Evolutionary conservation across 2,329 filamentous ascomycete genomes (phyloP), one percentile per base, ranked within the genome.

Genomic region (Dactylellina drechsleri): DNA sequence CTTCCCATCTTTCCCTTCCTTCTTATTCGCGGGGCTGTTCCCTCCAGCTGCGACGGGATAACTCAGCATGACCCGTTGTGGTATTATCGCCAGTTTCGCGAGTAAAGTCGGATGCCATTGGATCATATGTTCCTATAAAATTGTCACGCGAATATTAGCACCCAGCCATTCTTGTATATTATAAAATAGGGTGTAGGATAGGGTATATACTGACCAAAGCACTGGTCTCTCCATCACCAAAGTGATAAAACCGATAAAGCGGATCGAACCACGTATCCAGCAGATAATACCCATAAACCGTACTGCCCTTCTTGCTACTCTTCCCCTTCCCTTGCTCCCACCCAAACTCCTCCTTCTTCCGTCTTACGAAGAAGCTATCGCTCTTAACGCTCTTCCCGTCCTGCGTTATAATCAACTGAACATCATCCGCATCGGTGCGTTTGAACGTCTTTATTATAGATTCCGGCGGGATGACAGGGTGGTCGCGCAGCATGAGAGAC

Each of bases 51-150:
- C 58, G 28, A 76, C 60, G 1, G 76, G 73, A 82, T 97, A 98
- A 0, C 92, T 87, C 80, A 96, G 96, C 81, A 99, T 84, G 40
- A 86, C 85, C 60, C 90, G 87, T 82, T 99, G 95, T 1, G 94
- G 93, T n/a, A 99, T 86, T 20, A 99, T 85, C 0, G 91, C 93
- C 76, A 98, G 84, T 81, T 93, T 95, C 43, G 94, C 92, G 10
- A 99, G 87, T 52, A 99, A 90, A 0, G 95, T 99, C 28, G 94
- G 93, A 81, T 99, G 95, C 96, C 95, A 99, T 85, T 97, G 94
- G 40, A 92, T 88, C 78, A 94, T 91, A 81, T 95, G 92, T 83
- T 94, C 91, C 91, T 93, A 76, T 7, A 26, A 7, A 13, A 23
- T 4, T 5, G 10, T 3, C 31, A 36, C 31, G 1, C 31, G 10